Conservation (phyloP, 768 basidiomycete genomes). For the Boletus pseudopeckii region DNA sequence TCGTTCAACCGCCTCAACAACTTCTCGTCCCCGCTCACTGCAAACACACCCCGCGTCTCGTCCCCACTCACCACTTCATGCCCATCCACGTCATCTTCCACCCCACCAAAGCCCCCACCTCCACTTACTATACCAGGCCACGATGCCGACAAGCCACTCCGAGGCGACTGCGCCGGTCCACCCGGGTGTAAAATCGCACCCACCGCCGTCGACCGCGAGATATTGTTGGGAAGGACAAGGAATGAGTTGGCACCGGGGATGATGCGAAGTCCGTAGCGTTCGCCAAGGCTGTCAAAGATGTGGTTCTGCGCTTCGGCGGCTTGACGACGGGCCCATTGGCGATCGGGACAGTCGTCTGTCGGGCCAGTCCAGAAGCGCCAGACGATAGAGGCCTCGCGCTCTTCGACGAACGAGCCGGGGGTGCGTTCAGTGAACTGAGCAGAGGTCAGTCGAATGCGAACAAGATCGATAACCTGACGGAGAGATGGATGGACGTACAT, state of each 20-base stretch:
- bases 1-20: constrained; percentile 72
- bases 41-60: constrained; percentile 59
- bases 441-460: neutral
- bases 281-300: constrained; percentile 83
- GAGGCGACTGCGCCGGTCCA: constrained; percentile 39
- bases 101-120: neutral
- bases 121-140: constrained; percentile 32
- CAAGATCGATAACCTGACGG: neutral
- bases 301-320: constrained; percentile 92
- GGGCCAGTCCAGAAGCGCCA: constrained; percentile 80
- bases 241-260: constrained; percentile 78
- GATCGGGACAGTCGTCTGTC: constrained; percentile 48
- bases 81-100: neutral
- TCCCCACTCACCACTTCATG: constrained; percentile 31
- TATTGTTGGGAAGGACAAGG: constrained; percentile 78
- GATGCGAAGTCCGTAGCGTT: constrained; percentile 78
- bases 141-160: constrained; percentile 33
- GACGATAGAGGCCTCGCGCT: constrained; percentile 75
- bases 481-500: constrained; percentile 48
- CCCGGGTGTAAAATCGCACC: constrained; percentile 75
- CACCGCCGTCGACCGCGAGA: constrained; percentile 80
- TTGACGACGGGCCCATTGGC: constrained; percentile 81
- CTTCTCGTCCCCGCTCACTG: constrained; percentile 75
- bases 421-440: constrained; percentile 85
- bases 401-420: constrained; percentile 80